Evolutionary conservation across 345 rosid genomes (phyloP), one percentile per base, ranked within the genome.

Genomic region (Salix purpurea): DNA sequence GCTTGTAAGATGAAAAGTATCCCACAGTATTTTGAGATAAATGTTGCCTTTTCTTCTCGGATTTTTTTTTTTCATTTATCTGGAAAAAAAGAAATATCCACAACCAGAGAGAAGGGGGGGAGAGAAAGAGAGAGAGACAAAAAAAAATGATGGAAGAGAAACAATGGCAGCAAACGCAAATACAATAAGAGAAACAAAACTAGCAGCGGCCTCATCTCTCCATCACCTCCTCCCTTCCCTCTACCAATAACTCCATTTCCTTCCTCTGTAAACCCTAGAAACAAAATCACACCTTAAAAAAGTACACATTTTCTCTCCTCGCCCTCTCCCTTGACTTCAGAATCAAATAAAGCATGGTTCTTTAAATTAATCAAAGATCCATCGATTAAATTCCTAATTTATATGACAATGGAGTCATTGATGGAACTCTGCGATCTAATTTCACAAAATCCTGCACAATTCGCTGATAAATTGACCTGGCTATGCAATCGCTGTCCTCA

Each of bases 401-500:
- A 11, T 73, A 14, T 73, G 65, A 68, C 58, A 69, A 92, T 94
- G 99, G 97, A 96, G 81, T 87, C 99, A 39, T 82, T 96, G 87
- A 78, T 87, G 80, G 95, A 92, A 85, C 90, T 96, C 18, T 90
- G 94, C 81, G 99, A 96, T 84, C 86, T 96, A 60, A 84, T 90
- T 54, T 89, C 97, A 19, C 84, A 84, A 32, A 89, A 89, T 44
- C 98, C 98, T 74, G 82, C 79, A 72, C 97, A 90, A 71, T 96
- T 94, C 85, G 81, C 90, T 16, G 96, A 96, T 28, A 94, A 94
- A 62, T 77, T 96, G 60, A 84, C 89, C 61, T 94, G 98, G 98
- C 87, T 96, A 77, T 96, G 98, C 86, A 90, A 87, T 70, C 90
- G 97, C 6, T 94, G 98, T 74, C 97, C 99, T 28, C 98, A 87